phyloP scores from a whole-genome alignment of 2,329 filamentous ascomycete genomes.

The Keithomyces neogunnii region DNA sequence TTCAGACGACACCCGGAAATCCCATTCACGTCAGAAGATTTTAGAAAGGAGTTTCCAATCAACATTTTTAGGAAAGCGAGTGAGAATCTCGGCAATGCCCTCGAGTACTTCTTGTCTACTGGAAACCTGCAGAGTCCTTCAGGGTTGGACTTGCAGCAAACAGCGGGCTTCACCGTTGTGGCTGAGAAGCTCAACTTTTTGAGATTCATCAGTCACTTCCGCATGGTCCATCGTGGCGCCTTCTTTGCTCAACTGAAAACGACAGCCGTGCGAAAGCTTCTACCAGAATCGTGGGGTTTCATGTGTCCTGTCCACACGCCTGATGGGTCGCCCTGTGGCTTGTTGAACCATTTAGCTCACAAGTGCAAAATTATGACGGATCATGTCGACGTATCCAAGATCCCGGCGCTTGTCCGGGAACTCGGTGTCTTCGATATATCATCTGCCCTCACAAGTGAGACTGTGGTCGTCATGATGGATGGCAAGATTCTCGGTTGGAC shows the following conservation, averaged over 20 bases:
- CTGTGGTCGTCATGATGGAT: constrained; percentile 82
- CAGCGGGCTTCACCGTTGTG: constrained; percentile 90
- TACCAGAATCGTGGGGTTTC: constrained; percentile 97
- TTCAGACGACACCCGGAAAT: constrained; percentile 48
- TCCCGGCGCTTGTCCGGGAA: constrained; percentile 67
- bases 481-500: constrained; percentile 88
- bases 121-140: constrained; percentile 88
- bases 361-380: constrained; percentile 85
- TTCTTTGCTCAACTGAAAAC: constrained; percentile 98
- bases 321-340: constrained; percentile 88
- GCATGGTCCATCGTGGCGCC: constrained; percentile 97
- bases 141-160: constrained; percentile 88
- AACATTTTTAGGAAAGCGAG: constrained; percentile 76
- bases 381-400: constrained; percentile 61
- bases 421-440: constrained; percentile 71
- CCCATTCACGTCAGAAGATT: constrained; percentile 69
- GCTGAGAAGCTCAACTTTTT: constrained; percentile 99
- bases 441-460: constrained; percentile 72
- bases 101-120: constrained; percentile 95
- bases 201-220: constrained; percentile 97
- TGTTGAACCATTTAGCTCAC: constrained; percentile 91
- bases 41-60: constrained; percentile 68
- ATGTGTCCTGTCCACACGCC: constrained; percentile 96
- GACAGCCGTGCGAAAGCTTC: constrained; percentile 87
- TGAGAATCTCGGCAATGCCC: constrained; percentile 75